Conservation (phyloP, 148 eudicot species). For the Nepenthes mirabilis region DNA sequence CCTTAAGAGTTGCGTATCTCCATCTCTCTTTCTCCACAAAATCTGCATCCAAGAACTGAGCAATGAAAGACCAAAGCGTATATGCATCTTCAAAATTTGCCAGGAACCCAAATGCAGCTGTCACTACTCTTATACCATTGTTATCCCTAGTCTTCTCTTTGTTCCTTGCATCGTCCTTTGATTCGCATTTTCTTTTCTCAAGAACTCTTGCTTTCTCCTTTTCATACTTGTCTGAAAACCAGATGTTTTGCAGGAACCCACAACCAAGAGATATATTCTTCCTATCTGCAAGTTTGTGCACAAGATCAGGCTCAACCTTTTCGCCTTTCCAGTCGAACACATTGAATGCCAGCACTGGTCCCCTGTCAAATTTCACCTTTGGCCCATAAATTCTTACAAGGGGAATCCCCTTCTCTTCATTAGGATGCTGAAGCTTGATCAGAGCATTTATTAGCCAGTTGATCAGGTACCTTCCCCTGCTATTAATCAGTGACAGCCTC, state of each 20-base stretch:
- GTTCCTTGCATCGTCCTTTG: constrained; percentile 21
- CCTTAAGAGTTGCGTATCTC: constrained; percentile 84
- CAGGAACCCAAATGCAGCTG: constrained; percentile 66
- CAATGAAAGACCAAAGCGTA: constrained; percentile 77
- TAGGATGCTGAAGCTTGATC: constrained; percentile 74
- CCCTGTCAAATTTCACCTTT: constrained; percentile 71
- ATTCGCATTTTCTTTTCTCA: constrained; percentile 27
- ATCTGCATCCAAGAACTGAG: constrained; percentile 94
- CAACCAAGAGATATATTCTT: constrained; percentile 63
- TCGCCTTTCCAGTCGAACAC: constrained; percentile 91
- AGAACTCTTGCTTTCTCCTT: constrained; percentile 28
- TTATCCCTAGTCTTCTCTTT: constrained; percentile 16
- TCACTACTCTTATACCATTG: constrained; percentile 43
- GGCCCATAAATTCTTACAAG: constrained; percentile 82
- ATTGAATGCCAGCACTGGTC: constrained; percentile 80
- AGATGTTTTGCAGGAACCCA: constrained; percentile 44
- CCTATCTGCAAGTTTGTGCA: constrained; percentile 92
- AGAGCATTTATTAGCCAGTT: constrained; percentile 85
- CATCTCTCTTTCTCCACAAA: constrained; percentile 97
- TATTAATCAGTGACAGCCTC: constrained; percentile 48
- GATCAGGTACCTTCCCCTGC: constrained; percentile 61
- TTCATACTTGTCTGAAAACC: constrained; percentile 61
- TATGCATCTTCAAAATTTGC: constrained; percentile 82
- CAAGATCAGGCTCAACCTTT: constrained; percentile 68
- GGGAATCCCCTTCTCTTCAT: constrained; percentile 33